Percentiles rank a stretch among this genome's conserved stretches.
Evolutionary conservation across 768 basidiomycete genomes (phyloP).

Genomic region (Udeniomyces megalosporus): DNA sequence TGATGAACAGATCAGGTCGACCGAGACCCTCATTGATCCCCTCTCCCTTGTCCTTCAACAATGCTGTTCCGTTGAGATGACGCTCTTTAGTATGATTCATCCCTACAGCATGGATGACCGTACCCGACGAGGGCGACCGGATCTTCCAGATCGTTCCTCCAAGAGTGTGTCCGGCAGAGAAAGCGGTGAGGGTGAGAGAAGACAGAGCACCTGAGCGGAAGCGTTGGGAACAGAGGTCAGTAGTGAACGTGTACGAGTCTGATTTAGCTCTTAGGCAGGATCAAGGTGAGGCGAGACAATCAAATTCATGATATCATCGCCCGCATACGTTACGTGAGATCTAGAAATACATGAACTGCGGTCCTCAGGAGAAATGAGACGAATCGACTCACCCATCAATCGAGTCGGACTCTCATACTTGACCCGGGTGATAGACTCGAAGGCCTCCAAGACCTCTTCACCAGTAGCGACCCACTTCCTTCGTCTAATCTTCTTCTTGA

Average conservation of each 20-base stretch:
- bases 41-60: conserved; percentile 43
- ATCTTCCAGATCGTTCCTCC: conserved; percentile 98
- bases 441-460: conserved; percentile 80
- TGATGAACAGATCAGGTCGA: conserved; percentile 81
- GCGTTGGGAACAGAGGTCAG: not conserved
- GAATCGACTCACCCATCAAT: conserved; percentile 52
- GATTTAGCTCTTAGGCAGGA: not conserved
- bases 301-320: not conserved
- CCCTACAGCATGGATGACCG: conserved; percentile 84
- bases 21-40: conserved; percentile 72
- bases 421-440: conserved; percentile 76
- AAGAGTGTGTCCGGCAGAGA: conserved; percentile 83
- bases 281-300: not conserved
- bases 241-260: not conserved
- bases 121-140: conserved; percentile 90
- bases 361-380: not conserved
- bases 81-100: conserved; percentile 93
- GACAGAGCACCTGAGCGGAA: conserved; percentile 59
- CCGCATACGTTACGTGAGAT: too few relatives aligned
- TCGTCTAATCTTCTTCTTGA: conserved; percentile 23
- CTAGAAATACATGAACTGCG: not conserved
- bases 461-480: conserved; percentile 57
- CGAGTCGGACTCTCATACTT: conserved; percentile 92
- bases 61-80: conserved; percentile 83
- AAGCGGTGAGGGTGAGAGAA: conserved; percentile 84